These are phyloP conservation scores for Verticillium isaacii DNA, from an alignment of 2,329 filamentous ascomycete species.

Conservation along the genomic window DNA sequence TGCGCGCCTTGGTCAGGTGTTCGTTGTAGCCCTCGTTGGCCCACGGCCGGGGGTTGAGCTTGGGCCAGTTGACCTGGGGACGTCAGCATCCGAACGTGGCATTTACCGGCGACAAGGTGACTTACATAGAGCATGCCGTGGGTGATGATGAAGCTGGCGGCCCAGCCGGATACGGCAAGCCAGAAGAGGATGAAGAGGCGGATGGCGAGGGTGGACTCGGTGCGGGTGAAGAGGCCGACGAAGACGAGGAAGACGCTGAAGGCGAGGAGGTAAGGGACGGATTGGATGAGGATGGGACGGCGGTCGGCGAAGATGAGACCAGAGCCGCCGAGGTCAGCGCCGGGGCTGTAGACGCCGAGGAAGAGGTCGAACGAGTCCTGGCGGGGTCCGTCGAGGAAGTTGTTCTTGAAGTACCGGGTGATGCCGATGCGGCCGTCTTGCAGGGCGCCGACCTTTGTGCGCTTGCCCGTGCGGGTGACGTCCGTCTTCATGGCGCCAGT, in stretches of 20 bases:
- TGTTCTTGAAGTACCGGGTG: conserved; percentile 87
- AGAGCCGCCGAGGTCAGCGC: conserved; percentile 64
- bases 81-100: conserved; percentile 9
- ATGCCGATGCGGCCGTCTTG: conserved; percentile 86
- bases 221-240: conserved; percentile 67
- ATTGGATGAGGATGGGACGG: conserved; percentile 81
- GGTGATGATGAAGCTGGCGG: conserved; percentile 68
- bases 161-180: conserved; percentile 65
- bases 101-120: conserved; percentile 17
- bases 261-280: conserved; percentile 85
- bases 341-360: conserved; percentile 77
- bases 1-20: conserved; percentile 74
- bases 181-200: conserved; percentile 79
- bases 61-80: conserved; percentile 91
- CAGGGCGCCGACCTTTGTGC: conserved; percentile 78
- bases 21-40: conserved; percentile 86
- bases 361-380: conserved; percentile 97
- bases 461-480: conserved; percentile 86
- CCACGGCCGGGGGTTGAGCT: conserved; percentile 83
- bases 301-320: conserved; percentile 74
- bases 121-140: conserved; percentile 95
- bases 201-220: conserved; percentile 72
- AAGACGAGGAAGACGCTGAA: conserved; percentile 82
- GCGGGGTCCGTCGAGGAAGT: conserved; percentile 87
- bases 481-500: conserved; percentile 98